These are phyloP conservation scores for Kingdonia uniflora DNA, from an alignment of 164 flowering plant genomes.

Conservation along the genomic window DNA sequence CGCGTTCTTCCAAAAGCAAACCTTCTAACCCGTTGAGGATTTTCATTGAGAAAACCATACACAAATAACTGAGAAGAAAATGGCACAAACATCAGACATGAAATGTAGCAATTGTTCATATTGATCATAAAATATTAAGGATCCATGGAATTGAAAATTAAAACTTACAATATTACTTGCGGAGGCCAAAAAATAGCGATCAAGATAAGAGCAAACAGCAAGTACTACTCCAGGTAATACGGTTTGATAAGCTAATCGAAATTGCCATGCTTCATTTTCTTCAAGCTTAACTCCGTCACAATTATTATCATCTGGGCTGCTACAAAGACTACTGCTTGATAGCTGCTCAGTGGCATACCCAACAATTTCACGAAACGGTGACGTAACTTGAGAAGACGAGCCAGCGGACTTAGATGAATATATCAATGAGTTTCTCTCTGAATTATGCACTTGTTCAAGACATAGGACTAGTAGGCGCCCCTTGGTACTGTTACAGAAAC, in stretches of 20 bases:
- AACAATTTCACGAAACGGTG: conserved; percentile 60
- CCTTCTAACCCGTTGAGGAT: conserved; percentile 54
- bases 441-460: conserved; percentile 56
- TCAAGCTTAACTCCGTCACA: conserved; percentile 74
- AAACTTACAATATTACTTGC: conserved; percentile 87
- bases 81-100: no score
- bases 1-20: conserved; percentile 71
- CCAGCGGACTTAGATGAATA: conserved; percentile 34
- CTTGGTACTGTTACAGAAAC: conserved; percentile 42
- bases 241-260: conserved; percentile 35
- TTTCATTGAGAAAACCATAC: conserved; percentile 70
- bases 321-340: conserved; percentile 68
- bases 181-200: conserved; percentile 76
- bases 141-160: conserved; percentile 1
- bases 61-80: conserved; percentile 60
- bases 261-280: conserved; percentile 70
- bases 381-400: conserved; percentile 47
- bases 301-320: conserved; percentile 78
- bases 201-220: conserved; percentile 83
- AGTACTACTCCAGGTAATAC: conserved; percentile 66
- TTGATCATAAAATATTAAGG: background rate
- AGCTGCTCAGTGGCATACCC: conserved; percentile 62
- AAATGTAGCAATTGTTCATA: background rate
- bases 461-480: conserved; percentile 77
- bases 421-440: conserved; percentile 57